Conservation (phyloP, 352 stramenopile species). For the Halophytophthora polymorphica region DNA sequence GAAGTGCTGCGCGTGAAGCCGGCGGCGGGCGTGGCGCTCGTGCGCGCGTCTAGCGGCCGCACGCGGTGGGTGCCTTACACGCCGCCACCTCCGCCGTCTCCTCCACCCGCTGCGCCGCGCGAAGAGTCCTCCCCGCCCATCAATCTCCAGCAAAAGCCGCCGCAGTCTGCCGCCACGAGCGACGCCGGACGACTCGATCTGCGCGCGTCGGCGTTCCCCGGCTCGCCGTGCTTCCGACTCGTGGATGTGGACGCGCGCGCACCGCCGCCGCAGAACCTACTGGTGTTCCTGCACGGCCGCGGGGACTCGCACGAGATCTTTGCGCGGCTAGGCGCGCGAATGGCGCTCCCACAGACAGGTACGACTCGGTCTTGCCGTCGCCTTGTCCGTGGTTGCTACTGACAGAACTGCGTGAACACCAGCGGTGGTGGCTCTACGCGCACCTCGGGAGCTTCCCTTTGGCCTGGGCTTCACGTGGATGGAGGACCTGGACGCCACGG, state of each 20-base stretch:
- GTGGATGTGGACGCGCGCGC: constrained; percentile 15
- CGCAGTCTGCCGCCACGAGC: not conserved
- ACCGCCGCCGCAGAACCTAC: constrained; percentile 43
- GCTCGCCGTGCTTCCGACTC: constrained; percentile 23
- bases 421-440: constrained; percentile 50
- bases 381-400: no score
- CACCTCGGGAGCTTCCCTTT: constrained; percentile 53
- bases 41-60: constrained; percentile 12
- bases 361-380: constrained; percentile 1
- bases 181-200: constrained; percentile 21
- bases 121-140: constrained; percentile 7
- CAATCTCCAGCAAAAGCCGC: constrained; percentile 11
- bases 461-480: constrained; percentile 53
- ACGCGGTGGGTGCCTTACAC: constrained; percentile 22
- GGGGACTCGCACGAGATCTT: constrained; percentile 59
- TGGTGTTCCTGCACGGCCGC: constrained; percentile 61
- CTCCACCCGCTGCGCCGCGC: not conserved
- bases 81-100: constrained; percentile 1
- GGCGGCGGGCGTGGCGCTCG: constrained; percentile 25
- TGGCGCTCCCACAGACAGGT: constrained; percentile 71
- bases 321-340: constrained; percentile 39
- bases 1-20: constrained; percentile 27
- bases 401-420: not conserved
- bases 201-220: constrained; percentile 17
- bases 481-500: constrained; percentile 47